phyloP scores from a whole-genome alignment of 306 rosid genomes.

The Cicer cuneatum region DNA sequence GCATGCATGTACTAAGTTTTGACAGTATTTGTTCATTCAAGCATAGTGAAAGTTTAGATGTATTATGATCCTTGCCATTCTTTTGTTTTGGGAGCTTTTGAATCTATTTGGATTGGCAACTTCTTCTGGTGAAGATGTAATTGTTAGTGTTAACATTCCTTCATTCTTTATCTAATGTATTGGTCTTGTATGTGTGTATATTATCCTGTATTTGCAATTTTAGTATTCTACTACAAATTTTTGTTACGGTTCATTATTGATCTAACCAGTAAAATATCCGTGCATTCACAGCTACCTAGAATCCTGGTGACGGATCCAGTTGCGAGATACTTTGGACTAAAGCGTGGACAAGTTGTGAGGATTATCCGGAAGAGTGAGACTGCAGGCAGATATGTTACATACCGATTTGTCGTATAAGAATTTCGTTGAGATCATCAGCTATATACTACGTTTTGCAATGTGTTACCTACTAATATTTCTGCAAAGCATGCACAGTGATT shows the following conservation, averaged over 20 bases:
- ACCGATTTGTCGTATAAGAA: conserved; percentile 66
- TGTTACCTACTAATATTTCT: neutral
- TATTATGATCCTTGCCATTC: conserved; percentile 10
- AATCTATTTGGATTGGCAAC: neutral
- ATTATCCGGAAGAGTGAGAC: conserved; percentile 84
- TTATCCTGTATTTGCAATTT: neutral
- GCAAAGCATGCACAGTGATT: neutral
- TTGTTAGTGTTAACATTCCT: neutral
- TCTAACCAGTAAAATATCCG: neutral
- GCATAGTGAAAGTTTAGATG: neutral
- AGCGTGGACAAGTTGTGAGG: conserved; percentile 91
- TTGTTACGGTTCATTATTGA: neutral
- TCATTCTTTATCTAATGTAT: neutral
- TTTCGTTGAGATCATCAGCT: neutral
- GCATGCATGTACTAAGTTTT: neutral
- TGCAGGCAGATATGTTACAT: conserved; percentile 83
- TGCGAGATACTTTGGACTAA: conserved; percentile 83
- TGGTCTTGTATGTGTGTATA: conserved; percentile 27
- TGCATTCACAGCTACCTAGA: conserved; percentile 72
- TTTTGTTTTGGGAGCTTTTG: conserved; percentile 16
- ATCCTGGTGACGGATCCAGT: conserved; percentile 78
- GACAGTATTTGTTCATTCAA: neutral
- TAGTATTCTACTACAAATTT: neutral
- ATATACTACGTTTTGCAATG: neutral
- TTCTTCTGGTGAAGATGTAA: neutral